phyloP scores from a whole-genome alignment of 495 filamentous ascomycete genomes.

The Penicillium lagena region DNA sequence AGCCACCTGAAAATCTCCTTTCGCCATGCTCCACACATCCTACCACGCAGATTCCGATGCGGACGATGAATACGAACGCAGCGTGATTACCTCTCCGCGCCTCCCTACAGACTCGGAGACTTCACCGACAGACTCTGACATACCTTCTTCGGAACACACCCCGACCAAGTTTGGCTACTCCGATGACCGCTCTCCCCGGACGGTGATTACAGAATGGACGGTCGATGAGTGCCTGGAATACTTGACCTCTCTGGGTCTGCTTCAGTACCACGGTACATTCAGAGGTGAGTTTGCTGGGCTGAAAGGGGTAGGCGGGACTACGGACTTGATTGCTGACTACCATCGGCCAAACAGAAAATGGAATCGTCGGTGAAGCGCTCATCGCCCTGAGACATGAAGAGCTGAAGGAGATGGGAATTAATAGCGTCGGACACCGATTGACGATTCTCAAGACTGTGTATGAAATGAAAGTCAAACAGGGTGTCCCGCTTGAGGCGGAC shows the following conservation, averaged over 20 bases:
- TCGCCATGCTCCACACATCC: slow-evolving; percentile 42
- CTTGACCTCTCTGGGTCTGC: slow-evolving; percentile 68
- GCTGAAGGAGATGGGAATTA: slow-evolving; percentile 87
- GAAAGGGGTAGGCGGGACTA: background rate
- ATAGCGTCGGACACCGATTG: slow-evolving; percentile 86
- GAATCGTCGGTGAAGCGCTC: slow-evolving; percentile 86
- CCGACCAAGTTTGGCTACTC: slow-evolving; percentile 75
- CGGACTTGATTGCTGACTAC: slow-evolving; percentile 1
- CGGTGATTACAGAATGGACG: slow-evolving; percentile 83
- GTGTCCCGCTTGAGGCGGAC: slow-evolving; percentile 82
- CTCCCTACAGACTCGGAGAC: slow-evolving; percentile 71
- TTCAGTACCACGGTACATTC: slow-evolving; percentile 77
- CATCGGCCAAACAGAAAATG: slow-evolving; percentile 59
- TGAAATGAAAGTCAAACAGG: slow-evolving; percentile 87
- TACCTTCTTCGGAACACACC: slow-evolving; percentile 76
- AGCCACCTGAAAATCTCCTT: background rate
- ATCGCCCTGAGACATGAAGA: slow-evolving; percentile 87
- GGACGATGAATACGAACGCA: slow-evolving; percentile 90
- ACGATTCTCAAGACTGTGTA: slow-evolving; percentile 94
- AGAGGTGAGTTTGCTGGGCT: slow-evolving; percentile 50
- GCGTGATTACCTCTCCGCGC: slow-evolving; percentile 64
- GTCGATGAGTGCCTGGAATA: slow-evolving; percentile 85
- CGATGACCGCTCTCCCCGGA: slow-evolving; percentile 63
- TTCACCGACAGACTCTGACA: slow-evolving; percentile 76
- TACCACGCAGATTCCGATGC: slow-evolving; percentile 83